A percentile compares a stretch with the other conserved stretches of the same genome.
These are phyloP conservation scores for Metarhizium rileyi DNA, from an alignment of 2,329 filamentous ascomycete species.

Conservation along the genomic window DNA sequence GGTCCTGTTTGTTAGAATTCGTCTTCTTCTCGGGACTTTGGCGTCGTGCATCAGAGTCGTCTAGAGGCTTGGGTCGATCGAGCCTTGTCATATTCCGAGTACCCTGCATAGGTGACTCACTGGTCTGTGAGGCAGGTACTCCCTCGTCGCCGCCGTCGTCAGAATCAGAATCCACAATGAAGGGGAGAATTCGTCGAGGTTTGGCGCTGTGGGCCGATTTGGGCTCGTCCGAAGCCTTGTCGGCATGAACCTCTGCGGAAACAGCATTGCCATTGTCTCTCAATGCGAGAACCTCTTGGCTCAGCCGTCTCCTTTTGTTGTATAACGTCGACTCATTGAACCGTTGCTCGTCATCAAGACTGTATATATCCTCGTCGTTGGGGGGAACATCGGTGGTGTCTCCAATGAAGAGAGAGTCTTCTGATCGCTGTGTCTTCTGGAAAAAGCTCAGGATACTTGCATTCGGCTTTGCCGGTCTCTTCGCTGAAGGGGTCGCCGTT, in stretches of 20 bases:
- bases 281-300: slow-evolving; percentile 10
- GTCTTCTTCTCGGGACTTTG: slow-evolving; percentile 12
- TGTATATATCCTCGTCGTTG: slow-evolving; percentile 19
- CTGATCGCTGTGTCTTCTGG: slow-evolving; percentile 53
- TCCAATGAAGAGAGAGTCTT: slow-evolving; percentile 49
- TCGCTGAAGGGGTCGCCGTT: slow-evolving; percentile 15
- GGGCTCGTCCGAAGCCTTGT: not conserved
- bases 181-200: slow-evolving; percentile 36
- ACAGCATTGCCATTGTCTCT: not conserved
- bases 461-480: slow-evolving; percentile 38
- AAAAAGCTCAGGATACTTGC: slow-evolving; percentile 67
- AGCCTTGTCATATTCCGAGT: not conserved
- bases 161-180: slow-evolving; percentile 60
- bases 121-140: not conserved
- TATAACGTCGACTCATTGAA: slow-evolving; percentile 26
- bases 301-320: slow-evolving; percentile 20
- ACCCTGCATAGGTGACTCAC: not conserved
- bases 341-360: slow-evolving; percentile 16
- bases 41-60: slow-evolving; percentile 14
- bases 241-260: not conserved
- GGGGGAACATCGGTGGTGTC: slow-evolving; percentile 11
- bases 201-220: slow-evolving; percentile 7
- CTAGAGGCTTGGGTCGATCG: not conserved
- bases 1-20: slow-evolving; percentile 15
- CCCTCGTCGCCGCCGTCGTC: slow-evolving; percentile 23